Percentiles rank a stretch among this genome's conserved stretches.
Conservation (phyloP, 225 moss, liverwort and hornwort genomes). For the Polytrichum formosum region DNA sequence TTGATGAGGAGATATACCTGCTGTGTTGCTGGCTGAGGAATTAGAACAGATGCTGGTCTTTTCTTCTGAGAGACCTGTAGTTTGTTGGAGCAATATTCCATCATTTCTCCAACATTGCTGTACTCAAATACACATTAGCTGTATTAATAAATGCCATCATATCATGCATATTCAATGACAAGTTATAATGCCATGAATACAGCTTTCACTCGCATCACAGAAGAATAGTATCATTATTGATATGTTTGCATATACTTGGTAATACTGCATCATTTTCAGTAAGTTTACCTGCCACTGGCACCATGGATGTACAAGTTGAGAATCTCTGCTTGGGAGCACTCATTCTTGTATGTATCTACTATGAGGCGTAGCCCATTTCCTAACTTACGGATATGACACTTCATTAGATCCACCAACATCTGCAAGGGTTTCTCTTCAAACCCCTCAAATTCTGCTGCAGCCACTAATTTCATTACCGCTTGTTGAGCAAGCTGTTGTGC, state of each 20-base stretch:
- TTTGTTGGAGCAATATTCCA: slow-evolving; percentile 46
- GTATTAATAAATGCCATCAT: neutral
- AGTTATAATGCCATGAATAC: neutral
- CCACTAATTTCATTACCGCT: slow-evolving; percentile 58
- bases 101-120: slow-evolving; percentile 59
- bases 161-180: neutral
- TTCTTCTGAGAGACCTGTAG: slow-evolving; percentile 41
- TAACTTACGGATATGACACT: slow-evolving; percentile 52
- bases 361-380: slow-evolving; percentile 60
- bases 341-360: slow-evolving; percentile 65
- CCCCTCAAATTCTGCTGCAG: slow-evolving; percentile 74
- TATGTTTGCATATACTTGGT: neutral
- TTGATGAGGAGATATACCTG: slow-evolving; percentile 45
- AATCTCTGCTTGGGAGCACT: slow-evolving; percentile 63
- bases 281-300: slow-evolving; percentile 58
- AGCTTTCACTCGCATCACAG: neutral
- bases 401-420: slow-evolving; percentile 57
- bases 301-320: slow-evolving; percentile 66
- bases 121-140: slow-evolving; percentile 12
- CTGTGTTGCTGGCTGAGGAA: slow-evolving; percentile 44
- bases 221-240: neutral
- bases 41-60: slow-evolving; percentile 36
- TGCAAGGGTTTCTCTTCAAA: slow-evolving; percentile 64
- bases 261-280: slow-evolving; percentile 3
- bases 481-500: slow-evolving; percentile 67